These are phyloP conservation scores for Plasmodium billcollinsi DNA, from an alignment of 169 alveolate genomes.

Conservation along the genomic window DNA sequence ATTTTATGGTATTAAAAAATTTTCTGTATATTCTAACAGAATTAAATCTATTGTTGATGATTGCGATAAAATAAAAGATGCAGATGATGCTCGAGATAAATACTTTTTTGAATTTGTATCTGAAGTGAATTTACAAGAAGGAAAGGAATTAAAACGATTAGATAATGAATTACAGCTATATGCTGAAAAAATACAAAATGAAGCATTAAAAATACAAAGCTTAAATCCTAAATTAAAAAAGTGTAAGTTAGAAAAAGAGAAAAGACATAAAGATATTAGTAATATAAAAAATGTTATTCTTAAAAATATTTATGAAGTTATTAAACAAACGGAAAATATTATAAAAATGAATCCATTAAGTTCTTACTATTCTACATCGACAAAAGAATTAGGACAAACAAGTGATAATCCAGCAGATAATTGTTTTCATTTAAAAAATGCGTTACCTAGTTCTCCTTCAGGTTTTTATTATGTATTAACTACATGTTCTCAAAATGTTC, in stretches of 20 bases:
- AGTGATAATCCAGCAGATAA: constrained; percentile 86
- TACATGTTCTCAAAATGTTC: constrained; percentile 85
- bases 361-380: constrained; percentile 54
- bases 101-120: constrained; percentile 90
- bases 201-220: constrained; percentile 66
- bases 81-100: constrained; percentile 93
- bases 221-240: constrained; percentile 60
- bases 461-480: constrained; percentile 92
- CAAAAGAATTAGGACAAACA: constrained; percentile 80
- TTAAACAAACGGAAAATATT: constrained; percentile 61
- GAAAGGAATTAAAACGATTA: constrained; percentile 78
- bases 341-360: constrained; percentile 20
- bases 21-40: constrained; percentile 87
- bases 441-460: constrained; percentile 86
- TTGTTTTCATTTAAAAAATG: constrained; percentile 88
- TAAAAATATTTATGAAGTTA: constrained; percentile 60
- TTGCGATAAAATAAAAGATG: constrained; percentile 87
- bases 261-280: constrained; percentile 46
- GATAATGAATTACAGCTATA: constrained; percentile 51
- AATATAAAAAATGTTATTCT: constrained; percentile 64
- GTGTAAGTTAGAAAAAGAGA: constrained; percentile 63
- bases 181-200: constrained; percentile 75
- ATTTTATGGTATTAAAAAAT: constrained; percentile 88
- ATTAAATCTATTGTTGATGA: constrained; percentile 91
- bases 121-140: constrained; percentile 85